Base-by-base conservation (phyloP, 179 eudicot species). In the Drosera spatulata region DNA sequence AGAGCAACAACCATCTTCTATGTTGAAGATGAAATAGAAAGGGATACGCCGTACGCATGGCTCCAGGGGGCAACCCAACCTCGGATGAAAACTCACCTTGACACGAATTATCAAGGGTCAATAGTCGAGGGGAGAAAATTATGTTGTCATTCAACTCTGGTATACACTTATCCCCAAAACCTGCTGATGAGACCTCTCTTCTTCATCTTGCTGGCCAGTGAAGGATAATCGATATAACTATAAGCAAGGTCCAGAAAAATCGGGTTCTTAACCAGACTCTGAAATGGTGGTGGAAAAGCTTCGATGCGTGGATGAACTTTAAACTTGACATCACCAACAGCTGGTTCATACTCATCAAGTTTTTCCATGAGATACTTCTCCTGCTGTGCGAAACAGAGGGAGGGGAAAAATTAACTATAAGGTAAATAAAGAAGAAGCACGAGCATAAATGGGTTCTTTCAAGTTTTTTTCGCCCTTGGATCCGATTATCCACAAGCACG, bases 201-300 rank as follows among this genome's bases (percentile, higher is more conserved):
- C 90, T 85, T 93, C 88, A 80, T 79, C 77, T 90, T 78, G 69
- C 71, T 73, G 47, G 84, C 99, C 43, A 93, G 85, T 4, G 99
- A 76, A 14, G 99, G 99, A 83, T 86, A 93, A 8, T 88, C 95
- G 4, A 91, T 82, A 59, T 71, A 39, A 60, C 77, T 82, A 62
- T 77, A 74, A 41, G 93, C 98, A 62, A 91, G 91, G 74, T 91
- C 98, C 66, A 86, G 62, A 50, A 86, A 82, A 37, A 91, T 84
- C 22, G 96, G 96, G 66, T 84, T 86, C 66, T 95, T 81, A 11
- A 91, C 79, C 52, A 86, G 67, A 58, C 95, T 70, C 69, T 76
- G 84, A 78, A 82, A 80, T 42, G 88, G 71, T 53, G 95, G 95
- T 13, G 96, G 98, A 69, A 86, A 89, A 41, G 78, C 69, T 70